These are phyloP conservation scores for Tagetes patula DNA, from an alignment of 129 eudicot species.

Conservation along the genomic window DNA sequence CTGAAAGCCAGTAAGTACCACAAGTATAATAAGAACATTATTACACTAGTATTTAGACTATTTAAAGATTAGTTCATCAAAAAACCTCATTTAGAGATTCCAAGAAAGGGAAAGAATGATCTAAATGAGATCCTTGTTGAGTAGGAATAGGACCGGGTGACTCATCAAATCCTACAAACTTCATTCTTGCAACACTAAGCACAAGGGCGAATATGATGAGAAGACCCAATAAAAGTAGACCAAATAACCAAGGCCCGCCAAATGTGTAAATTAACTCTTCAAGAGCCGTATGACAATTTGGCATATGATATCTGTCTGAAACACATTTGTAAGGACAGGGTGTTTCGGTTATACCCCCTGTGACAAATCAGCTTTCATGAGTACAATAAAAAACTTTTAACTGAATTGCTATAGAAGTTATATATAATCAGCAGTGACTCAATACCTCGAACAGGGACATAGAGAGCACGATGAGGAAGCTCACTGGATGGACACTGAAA, in stretches of 20 bases:
- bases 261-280: constrained; percentile 91
- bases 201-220: constrained; percentile 77
- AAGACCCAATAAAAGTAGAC: constrained; percentile 77
- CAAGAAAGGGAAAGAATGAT: constrained; percentile 92
- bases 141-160: constrained; percentile 81
- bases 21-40: not conserved
- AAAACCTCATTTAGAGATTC: constrained; percentile 94
- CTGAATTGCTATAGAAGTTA: not conserved
- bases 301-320: constrained; percentile 91
- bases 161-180: constrained; percentile 85
- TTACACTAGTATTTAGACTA: too few species aligned
- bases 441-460: constrained; percentile 72
- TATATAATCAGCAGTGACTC: constrained; percentile 22
- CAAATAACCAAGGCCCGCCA: constrained; percentile 95
- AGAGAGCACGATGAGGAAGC: constrained; percentile 86
- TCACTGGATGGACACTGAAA: constrained; percentile 66
- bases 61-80: not conserved
- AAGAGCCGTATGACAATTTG: constrained; percentile 87
- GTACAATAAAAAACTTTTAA: not conserved
- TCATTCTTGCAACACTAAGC: constrained; percentile 94
- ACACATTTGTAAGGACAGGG: constrained; percentile 90
- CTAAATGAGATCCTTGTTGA: constrained; percentile 83
- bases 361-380: constrained; percentile 15
- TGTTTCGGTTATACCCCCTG: constrained; percentile 85
- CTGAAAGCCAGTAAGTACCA: constrained; percentile 37